A percentile compares a stretch with the other conserved stretches of the same genome.
These are phyloP conservation scores for Astrothelium subdiscretum DNA, from an alignment of 495 filamentous ascomycete genomes.

Conservation along the genomic window DNA sequence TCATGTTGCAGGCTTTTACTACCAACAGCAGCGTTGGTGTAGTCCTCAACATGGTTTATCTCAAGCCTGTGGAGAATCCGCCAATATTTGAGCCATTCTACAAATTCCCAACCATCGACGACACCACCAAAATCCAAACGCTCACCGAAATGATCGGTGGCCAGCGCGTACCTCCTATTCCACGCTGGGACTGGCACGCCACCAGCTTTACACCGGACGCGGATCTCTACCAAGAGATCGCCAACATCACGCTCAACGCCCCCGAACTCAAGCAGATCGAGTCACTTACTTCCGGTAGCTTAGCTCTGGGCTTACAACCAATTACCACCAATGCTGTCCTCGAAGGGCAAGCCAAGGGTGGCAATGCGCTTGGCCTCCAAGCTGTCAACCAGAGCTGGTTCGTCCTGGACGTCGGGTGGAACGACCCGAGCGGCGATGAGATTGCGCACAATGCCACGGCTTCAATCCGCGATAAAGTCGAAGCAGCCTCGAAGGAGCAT, in stretches of 20 bases:
- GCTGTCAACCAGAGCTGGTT: background rate
- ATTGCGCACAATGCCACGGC: slow-evolving; percentile 6
- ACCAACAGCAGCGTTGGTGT: background rate
- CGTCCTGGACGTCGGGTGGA: slow-evolving; percentile 1
- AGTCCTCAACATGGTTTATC: background rate
- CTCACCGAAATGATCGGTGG: background rate
- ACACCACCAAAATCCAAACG: background rate
- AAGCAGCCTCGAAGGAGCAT: slow-evolving; percentile 18
- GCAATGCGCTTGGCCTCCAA: background rate
- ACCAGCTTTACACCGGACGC: background rate
- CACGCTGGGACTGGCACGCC: background rate
- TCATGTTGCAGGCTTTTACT: background rate
- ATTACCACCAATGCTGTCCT: background rate
- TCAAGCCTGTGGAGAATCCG: background rate
- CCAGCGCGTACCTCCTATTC: background rate
- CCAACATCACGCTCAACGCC: background rate
- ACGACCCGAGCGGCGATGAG: slow-evolving; percentile 7
- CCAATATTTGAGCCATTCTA: background rate
- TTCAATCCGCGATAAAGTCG: slow-evolving; percentile 2
- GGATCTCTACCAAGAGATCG: background rate
- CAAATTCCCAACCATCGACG: background rate
- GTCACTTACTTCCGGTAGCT: background rate
- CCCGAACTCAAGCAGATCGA: background rate
- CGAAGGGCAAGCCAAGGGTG: background rate
- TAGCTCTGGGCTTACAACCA: background rate